A percentile compares a stretch with the other conserved stretches of the same genome.
Conservation (phyloP, 148 eudicot species). For the Dysphania ambrosioides region DNA sequence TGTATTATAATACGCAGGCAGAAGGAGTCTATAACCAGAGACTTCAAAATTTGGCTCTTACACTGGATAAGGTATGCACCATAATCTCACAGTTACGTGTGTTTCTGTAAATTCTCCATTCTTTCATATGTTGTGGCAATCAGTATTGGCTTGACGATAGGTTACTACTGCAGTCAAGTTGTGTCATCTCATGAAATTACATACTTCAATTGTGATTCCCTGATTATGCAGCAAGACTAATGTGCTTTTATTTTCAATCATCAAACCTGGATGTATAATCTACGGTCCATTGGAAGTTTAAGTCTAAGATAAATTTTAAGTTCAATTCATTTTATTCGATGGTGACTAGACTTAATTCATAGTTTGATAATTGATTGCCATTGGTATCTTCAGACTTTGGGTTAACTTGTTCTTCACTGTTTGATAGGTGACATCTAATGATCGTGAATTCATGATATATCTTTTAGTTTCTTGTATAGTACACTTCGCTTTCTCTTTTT, state of each 20-base stretch:
- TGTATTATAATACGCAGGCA: constrained; percentile 49
- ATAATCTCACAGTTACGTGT: neutral
- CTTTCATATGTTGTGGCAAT: neutral
- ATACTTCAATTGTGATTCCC: neutral
- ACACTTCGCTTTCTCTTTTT: neutral
- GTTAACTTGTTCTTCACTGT: too few species aligned
- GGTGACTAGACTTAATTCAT: too few species aligned
- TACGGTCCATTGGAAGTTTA: too few species aligned
- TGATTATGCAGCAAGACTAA: neutral
- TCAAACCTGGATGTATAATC: too few species aligned
- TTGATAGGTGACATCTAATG: too few species aligned
- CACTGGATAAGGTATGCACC: constrained; percentile 77
- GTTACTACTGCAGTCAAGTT: neutral
- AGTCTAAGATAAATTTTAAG: too few species aligned
- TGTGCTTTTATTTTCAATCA: neutral
- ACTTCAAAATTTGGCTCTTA: constrained; percentile 97
- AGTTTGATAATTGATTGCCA: too few species aligned
- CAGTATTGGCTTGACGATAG: neutral
- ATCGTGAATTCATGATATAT: too few species aligned
- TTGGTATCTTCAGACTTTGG: too few species aligned
- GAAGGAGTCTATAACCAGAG: constrained; percentile 97
- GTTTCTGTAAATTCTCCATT: neutral
- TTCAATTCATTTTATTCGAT: too few species aligned
- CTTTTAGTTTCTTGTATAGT: neutral
- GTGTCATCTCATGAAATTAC: neutral